phyloP scores from a whole-genome alignment of 768 basidiomycete genomes.

The Boletus eberwhitei region DNA sequence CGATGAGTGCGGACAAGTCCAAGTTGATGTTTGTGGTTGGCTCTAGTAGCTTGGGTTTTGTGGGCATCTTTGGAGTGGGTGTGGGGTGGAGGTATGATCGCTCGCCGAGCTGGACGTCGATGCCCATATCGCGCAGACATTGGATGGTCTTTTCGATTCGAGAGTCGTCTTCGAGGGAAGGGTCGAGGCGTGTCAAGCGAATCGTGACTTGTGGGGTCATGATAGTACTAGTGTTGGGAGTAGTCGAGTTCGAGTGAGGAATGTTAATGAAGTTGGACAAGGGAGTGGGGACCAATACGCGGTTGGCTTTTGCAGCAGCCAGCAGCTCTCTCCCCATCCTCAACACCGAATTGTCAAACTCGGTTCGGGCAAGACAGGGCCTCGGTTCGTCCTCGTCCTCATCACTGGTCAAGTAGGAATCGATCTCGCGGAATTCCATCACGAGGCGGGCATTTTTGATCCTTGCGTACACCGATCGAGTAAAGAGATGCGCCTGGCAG shows the following conservation, averaged over 20 bases:
- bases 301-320: slow-evolving; percentile 58
- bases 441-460: slow-evolving; percentile 74
- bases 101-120: slow-evolving; percentile 67
- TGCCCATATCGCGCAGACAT: slow-evolving; percentile 55
- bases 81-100: slow-evolving; percentile 25
- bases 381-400: slow-evolving; percentile 42
- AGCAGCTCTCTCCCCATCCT: slow-evolving; percentile 67
- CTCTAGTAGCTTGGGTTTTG: slow-evolving; percentile 20
- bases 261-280: neutral
- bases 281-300: slow-evolving; percentile 31
- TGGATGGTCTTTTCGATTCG: slow-evolving; percentile 62
- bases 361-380: slow-evolving; percentile 44
- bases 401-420: slow-evolving; percentile 65
- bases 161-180: slow-evolving; percentile 38
- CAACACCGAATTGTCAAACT: slow-evolving; percentile 72
- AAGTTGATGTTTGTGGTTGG: slow-evolving; percentile 70
- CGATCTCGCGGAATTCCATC: slow-evolving; percentile 80
- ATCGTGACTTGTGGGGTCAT: slow-evolving; percentile 49
- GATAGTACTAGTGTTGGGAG: neutral
- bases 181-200: slow-evolving; percentile 69
- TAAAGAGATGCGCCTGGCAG: neutral
- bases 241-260: slow-evolving; percentile 1
- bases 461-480: slow-evolving; percentile 36
- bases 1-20: slow-evolving; percentile 82
- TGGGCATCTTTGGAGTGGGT: neutral